Evolutionary conservation across 2,329 filamentous ascomycete genomes (phyloP).

Genomic region (Aspergillus melleus): DNA sequence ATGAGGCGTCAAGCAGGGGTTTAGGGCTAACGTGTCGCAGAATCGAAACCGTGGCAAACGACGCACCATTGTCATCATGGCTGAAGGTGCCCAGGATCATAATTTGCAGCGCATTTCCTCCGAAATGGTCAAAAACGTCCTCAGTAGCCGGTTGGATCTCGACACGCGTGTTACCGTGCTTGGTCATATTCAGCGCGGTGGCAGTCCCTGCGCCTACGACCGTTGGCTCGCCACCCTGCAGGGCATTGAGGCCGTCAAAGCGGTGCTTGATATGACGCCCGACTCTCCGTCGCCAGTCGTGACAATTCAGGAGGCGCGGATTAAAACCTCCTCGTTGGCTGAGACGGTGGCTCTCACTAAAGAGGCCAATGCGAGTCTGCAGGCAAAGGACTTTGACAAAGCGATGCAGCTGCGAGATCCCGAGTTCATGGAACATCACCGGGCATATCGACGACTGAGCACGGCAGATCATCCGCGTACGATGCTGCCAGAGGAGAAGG

Average conservation of each 20-base stretch:
- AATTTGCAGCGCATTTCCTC: conserved; percentile 80
- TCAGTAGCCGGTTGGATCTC: conserved; percentile 74
- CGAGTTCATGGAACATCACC: conserved; percentile 90
- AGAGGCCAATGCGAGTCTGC: conserved; percentile 78
- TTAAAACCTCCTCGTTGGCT: conserved; percentile 85
- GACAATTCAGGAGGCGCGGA: conserved; percentile 95
- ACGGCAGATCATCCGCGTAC: conserved; percentile 71
- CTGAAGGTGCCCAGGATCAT: conserved; percentile 85
- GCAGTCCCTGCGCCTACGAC: conserved; percentile 87
- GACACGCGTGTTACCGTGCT: conserved; percentile 94
- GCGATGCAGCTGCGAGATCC: conserved; percentile 87
- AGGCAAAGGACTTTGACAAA: conserved; percentile 77
- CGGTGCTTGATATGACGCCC: conserved; percentile 82
- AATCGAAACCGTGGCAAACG: conserved; percentile 71
- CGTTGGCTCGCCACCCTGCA: conserved; percentile 89
- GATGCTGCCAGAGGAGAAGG: conserved; percentile 68
- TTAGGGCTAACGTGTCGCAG: background rate
- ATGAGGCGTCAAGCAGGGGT: too few relatives aligned
- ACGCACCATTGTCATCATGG: conserved; percentile 96
- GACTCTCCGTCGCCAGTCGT: conserved; percentile 91
- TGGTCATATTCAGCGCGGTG: conserved; percentile 94
- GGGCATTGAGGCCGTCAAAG: conserved; percentile 88
- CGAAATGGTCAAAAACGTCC: conserved; percentile 77
- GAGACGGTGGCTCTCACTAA: conserved; percentile 85
- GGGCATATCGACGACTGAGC: conserved; percentile 86